Evolutionary conservation across 1,139 yeast species (phyloP).

Genomic region (Candida mesenterica): DNA sequence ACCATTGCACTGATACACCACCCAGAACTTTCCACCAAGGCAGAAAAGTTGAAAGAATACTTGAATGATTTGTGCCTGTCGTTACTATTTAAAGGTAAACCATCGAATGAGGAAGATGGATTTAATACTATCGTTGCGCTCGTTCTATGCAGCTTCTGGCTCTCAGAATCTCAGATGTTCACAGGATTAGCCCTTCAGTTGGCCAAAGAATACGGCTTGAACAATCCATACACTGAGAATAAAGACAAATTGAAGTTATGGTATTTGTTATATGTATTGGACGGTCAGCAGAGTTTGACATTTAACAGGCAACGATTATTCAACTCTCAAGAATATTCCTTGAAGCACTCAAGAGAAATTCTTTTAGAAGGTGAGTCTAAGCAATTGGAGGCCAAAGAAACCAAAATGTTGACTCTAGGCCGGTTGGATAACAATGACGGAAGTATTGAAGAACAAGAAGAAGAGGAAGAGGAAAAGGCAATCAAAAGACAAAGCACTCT

Average conservation of each 20-base stretch:
- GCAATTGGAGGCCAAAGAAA: conserved; percentile 3
- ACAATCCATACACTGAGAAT: conserved; percentile 30
- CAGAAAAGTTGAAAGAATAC: conserved; percentile 37
- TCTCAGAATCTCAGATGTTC: conserved; percentile 62
- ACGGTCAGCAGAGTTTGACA: conserved; percentile 68
- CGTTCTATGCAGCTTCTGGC: conserved; percentile 69
- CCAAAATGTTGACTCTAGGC: not conserved
- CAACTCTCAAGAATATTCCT: conserved; percentile 43
- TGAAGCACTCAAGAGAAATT: conserved; percentile 40
- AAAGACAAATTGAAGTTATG: conserved; percentile 57
- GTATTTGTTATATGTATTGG: conserved; percentile 66
- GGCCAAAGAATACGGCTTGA: conserved; percentile 55
- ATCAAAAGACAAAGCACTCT: conserved; percentile 1
- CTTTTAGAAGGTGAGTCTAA: conserved; percentile 18
- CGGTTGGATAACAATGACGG: not conserved
- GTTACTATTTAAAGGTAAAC: conserved; percentile 43
- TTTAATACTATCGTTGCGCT: conserved; percentile 62
- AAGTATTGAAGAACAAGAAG: conserved; percentile 8
- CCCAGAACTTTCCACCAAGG: conserved; percentile 40
- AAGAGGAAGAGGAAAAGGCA: conserved; percentile 1
- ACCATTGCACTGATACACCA: conserved; percentile 66
- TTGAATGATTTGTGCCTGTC: conserved; percentile 47
- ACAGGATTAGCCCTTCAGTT: conserved; percentile 66
- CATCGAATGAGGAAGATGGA: conserved; percentile 47
- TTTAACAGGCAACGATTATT: conserved; percentile 58